These are phyloP conservation scores for Cutaneotrichosporon arboriforme DNA, from an alignment of 1,284 basidiomycete species.

Conservation along the genomic window DNA sequence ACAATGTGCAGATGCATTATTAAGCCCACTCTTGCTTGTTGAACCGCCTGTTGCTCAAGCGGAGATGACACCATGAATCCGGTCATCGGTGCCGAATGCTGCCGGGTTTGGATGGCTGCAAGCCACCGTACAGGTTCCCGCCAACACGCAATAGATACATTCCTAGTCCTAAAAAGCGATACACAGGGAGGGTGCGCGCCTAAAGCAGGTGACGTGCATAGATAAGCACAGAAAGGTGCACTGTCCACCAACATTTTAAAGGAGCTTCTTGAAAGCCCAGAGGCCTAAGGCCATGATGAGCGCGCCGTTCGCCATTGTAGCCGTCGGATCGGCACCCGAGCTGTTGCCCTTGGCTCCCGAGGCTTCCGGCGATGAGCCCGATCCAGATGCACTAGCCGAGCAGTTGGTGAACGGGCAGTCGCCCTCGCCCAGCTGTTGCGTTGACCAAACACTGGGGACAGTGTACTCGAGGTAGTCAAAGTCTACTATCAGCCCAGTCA, in stretches of 20 bases:
- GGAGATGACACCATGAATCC: too few species aligned
- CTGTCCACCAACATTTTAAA: not conserved
- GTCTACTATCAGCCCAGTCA: slow-evolving; percentile 27
- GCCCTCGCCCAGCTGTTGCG: not conserved
- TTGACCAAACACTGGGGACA: slow-evolving; percentile 25
- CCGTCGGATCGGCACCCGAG: not conserved
- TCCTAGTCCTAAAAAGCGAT: too few species aligned
- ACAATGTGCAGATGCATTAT: too few species aligned
- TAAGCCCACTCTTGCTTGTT: too few species aligned
- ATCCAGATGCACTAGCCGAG: not conserved
- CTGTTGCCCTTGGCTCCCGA: not conserved
- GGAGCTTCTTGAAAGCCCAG: slow-evolving; percentile 4
- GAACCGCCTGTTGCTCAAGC: too few species aligned
- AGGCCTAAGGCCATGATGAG: not conserved
- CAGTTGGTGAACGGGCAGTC: slow-evolving; percentile 23
- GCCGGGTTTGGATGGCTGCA: too few species aligned
- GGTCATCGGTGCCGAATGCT: too few species aligned
- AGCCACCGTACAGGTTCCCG: too few species aligned
- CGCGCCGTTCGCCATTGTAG: not conserved
- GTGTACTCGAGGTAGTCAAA: slow-evolving; percentile 46
- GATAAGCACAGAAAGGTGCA: too few species aligned
- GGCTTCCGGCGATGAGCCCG: not conserved
- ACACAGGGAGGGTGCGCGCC: too few species aligned
- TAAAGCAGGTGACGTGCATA: too few species aligned
- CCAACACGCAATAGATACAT: too few species aligned